Evolutionary conservation across 257 asterid genomes (phyloP), one percentile per base, ranked within the genome.

Genomic region (Petunia secreta): DNA sequence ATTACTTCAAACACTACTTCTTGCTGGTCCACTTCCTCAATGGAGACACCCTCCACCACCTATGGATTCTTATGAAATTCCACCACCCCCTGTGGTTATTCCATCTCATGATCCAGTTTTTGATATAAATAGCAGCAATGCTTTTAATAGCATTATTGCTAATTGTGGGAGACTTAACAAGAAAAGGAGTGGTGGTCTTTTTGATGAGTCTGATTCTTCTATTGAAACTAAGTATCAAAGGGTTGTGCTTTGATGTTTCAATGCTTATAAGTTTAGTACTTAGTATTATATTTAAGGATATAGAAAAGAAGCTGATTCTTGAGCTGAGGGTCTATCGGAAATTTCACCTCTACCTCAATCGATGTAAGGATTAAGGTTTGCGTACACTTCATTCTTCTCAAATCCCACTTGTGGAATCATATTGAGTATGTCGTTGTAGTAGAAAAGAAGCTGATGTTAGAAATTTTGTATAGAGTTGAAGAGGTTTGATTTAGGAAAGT

Each of bases 41-140:
- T 95, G 98, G 98, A 93, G 97, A 89, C 97, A 93, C 92, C 98
- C 98, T 25, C 98, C 98, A 16, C 98, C 98, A 38, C 97, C 97
- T 3, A 89, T 95, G 3, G 97, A 92, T 43, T 39, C 91, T 14
- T 85, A 85, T 54, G 95, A 92, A 78, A 93, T 93, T 81, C 99
- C 99, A 7, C 89, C 94, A 0, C 97, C 98, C n/a, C 97, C 99
- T 37, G 86, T 90, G 74, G 81, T 58, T 14, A 63, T 89, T 4
- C 90, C 91, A 10, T 38, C 88, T 41, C 78, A 86, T 75, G 89
- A 87, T 34, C 39, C 85, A 3, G 16, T 82, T 1, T 60, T 74
- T 13, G 46, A 25, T 25, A 25, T 25, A 25, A 25, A 25, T 25
- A 25, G 62, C 54, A n/a, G 65, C 60, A 62, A 78, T 39, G 83